Evolutionary conservation across 495 filamentous ascomycete species (phyloP).

Genomic region (Beverwykella pulmonaria): DNA sequence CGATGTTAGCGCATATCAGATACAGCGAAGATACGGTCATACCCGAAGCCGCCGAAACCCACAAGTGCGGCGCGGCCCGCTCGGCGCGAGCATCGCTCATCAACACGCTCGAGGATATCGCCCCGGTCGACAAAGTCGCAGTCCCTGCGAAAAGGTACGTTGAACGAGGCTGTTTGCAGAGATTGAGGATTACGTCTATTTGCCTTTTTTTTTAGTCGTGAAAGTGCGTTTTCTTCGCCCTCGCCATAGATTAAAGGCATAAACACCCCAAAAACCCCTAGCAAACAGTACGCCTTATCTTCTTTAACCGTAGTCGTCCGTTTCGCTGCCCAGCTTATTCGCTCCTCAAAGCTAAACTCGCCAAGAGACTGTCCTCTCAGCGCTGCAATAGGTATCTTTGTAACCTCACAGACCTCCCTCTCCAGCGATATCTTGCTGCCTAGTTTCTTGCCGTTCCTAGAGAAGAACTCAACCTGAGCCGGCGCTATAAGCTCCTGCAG

Average conservation of each 20-base stretch:
- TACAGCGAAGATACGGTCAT: constrained; percentile 38
- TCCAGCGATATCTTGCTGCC: background rate
- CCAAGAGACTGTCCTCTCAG: constrained; percentile 15
- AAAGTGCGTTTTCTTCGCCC: constrained; percentile 6
- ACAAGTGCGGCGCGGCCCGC: constrained; percentile 37
- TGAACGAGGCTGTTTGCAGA: too few relatives aligned
- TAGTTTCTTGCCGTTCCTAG: too few relatives aligned
- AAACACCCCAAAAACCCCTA: constrained; percentile 11
- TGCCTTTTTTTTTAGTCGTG: constrained; percentile 3
- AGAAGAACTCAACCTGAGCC: constrained; percentile 15
- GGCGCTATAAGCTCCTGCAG: constrained; percentile 4
- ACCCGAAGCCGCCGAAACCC: constrained; percentile 55
- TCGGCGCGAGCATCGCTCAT: constrained; percentile 35
- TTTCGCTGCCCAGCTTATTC: constrained; percentile 7
- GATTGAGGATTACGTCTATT: too few relatives aligned
- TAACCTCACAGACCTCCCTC: constrained; percentile 13
- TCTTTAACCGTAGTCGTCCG: constrained; percentile 25
- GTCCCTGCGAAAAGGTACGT: too few relatives aligned
- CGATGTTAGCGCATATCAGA: constrained; percentile 38
- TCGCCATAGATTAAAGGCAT: constrained; percentile 11
- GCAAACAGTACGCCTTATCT: background rate
- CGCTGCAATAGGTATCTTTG: background rate
- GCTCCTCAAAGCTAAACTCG: constrained; percentile 19
- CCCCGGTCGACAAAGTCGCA: constrained; percentile 49
- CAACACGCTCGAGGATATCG: constrained; percentile 43